A percentile compares a stretch with the other conserved stretches of the same genome.
Conservation (phyloP, 441 rosid species). For the Syzygium syzygioides region DNA sequence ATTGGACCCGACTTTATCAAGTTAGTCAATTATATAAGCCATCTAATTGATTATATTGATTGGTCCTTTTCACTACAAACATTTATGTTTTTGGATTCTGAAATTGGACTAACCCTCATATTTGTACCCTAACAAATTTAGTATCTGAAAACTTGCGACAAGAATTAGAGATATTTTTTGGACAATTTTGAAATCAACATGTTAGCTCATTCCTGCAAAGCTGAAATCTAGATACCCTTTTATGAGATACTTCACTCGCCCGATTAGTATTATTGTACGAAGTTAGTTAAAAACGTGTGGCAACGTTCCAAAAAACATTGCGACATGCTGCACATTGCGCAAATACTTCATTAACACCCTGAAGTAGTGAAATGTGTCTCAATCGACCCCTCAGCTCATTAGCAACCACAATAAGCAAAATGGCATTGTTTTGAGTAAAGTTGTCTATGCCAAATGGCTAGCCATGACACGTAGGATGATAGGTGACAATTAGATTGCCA, state of each 20-base stretch:
- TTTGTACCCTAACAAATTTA: neutral
- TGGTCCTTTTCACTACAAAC: neutral
- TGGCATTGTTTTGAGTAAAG: neutral
- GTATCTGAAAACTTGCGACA: neutral
- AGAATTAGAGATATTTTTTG: neutral
- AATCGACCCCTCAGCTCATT: neutral
- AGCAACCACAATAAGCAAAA: neutral
- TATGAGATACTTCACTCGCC: neutral
- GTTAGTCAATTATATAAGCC: neutral
- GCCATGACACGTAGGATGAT: neutral
- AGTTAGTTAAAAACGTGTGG: neutral
- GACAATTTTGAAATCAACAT: neutral
- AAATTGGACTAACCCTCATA: neutral
- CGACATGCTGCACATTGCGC: neutral
- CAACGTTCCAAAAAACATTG: neutral
- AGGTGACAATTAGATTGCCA: neutral
- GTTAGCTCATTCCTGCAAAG: neutral
- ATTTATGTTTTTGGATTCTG: neutral
- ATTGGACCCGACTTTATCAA: neutral
- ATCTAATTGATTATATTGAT: neutral
- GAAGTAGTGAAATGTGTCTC: neutral
- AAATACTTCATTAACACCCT: neutral
- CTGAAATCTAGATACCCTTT: neutral
- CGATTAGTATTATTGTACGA: neutral
- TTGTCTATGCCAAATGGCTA: rapidly evolving